Percentiles rank a stretch among this genome's conserved stretches.
phyloP scores from a whole-genome alignment of 2,329 filamentous ascomycete genomes.

The Colletotrichum echinochloae region DNA sequence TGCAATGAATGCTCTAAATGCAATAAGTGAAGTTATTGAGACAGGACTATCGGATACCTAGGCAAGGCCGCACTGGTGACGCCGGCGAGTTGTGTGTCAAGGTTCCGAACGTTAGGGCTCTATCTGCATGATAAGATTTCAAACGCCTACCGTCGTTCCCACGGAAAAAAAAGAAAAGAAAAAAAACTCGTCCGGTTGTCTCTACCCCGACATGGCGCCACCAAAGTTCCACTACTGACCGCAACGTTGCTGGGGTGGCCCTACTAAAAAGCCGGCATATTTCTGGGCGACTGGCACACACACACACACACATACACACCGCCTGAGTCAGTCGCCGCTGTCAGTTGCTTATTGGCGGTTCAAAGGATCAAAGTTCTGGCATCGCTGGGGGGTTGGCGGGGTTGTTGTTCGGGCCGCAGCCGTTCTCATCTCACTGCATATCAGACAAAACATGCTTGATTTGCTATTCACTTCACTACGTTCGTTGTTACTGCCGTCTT shows the following conservation, averaged over 20 bases:
- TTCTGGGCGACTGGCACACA: background rate
- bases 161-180: background rate
- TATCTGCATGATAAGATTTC: conserved; percentile 1
- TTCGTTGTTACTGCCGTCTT: no score
- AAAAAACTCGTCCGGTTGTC: conserved; percentile 4
- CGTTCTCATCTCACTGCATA: no score
- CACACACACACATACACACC: background rate
- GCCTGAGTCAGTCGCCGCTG: background rate
- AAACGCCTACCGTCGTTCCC: conserved; percentile 7
- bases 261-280: background rate
- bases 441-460: background rate
- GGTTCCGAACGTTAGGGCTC: conserved; percentile 12
- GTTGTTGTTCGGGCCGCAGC: background rate
- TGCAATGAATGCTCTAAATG: background rate
- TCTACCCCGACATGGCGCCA: background rate
- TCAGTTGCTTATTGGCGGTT: background rate
- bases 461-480: no score
- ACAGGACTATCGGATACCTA: background rate
- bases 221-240: conserved; percentile 1
- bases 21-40: background rate
- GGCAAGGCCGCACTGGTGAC: background rate
- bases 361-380: background rate
- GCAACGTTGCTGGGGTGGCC: background rate
- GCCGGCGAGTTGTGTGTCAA: conserved; percentile 7
- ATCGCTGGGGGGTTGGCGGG: background rate